These are phyloP conservation scores for Vitis rotundifolia DNA, from an alignment of 164 flowering plant genomes.

Conservation along the genomic window DNA sequence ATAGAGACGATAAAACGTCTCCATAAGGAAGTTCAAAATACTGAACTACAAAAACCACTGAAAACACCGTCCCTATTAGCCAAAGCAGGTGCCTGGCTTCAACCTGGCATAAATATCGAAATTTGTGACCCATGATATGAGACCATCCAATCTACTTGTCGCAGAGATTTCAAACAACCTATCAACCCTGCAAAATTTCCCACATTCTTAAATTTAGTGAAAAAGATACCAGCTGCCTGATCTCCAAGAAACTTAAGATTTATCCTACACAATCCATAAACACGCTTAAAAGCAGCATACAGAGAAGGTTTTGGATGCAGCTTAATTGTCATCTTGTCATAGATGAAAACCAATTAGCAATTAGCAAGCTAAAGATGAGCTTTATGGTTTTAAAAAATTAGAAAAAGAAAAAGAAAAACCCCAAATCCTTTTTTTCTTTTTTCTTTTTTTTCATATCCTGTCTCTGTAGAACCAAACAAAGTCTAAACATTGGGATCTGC, in stretches of 20 bases:
- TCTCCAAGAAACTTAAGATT: not conserved
- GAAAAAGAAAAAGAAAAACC: too few species aligned
- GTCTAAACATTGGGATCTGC: not conserved
- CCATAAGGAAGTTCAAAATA: constrained; percentile 48
- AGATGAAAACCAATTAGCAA: too few species aligned
- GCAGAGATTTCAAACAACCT: not conserved
- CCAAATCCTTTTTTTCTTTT: too few species aligned
- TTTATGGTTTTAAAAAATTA: too few species aligned
- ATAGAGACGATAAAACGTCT: constrained; percentile 24
- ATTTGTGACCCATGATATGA: constrained; percentile 30
- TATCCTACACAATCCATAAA: too few species aligned
- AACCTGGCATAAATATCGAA: constrained; percentile 15
- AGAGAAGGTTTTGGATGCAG: too few species aligned
- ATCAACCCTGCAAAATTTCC: constrained; percentile 23
- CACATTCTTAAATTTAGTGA: not conserved
- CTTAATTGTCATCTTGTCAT: too few species aligned
- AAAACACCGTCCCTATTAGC: constrained; percentile 41
- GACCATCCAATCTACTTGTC: not conserved
- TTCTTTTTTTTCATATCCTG: not conserved
- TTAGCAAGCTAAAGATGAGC: too few species aligned
- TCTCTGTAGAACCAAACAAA: not conserved
- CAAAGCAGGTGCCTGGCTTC: constrained; percentile 46
- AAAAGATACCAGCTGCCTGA: not conserved
- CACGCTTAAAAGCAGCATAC: too few species aligned
- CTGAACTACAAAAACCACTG: constrained; percentile 36